A percentile compares a stretch with the other conserved stretches of the same genome.
These are phyloP conservation scores for Neoscytalidium dimidiatum DNA, from an alignment of 2,329 filamentous ascomycete genomes.

Conservation along the genomic window DNA sequence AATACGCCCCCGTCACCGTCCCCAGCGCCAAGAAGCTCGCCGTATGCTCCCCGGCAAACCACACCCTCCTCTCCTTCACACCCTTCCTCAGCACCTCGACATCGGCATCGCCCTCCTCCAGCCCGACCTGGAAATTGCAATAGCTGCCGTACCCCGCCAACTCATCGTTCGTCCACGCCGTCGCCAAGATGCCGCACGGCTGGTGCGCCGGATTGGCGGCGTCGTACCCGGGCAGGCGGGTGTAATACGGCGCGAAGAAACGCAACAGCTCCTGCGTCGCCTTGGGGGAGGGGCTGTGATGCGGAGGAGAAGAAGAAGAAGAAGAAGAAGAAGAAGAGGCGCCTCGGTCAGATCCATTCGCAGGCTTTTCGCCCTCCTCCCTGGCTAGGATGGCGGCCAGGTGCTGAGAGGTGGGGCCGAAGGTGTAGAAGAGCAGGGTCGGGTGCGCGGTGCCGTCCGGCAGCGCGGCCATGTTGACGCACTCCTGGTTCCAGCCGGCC, in stretches of 20 bases:
- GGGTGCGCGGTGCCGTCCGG: slow-evolving; percentile 62
- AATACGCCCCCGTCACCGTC: slow-evolving; percentile 87
- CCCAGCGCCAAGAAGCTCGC: slow-evolving; percentile 86
- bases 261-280: slow-evolving; percentile 55
- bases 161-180: slow-evolving; percentile 76
- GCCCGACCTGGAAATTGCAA: slow-evolving; percentile 78
- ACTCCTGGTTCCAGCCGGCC: slow-evolving; percentile 71
- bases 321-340: slow-evolving; percentile 13
- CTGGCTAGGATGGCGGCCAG: slow-evolving; percentile 30
- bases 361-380: too few relatives aligned
- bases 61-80: slow-evolving; percentile 66
- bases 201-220: slow-evolving; percentile 56
- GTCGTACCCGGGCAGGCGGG: slow-evolving; percentile 69
- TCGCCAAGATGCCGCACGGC: slow-evolving; percentile 66
- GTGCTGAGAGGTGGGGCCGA: slow-evolving; percentile 52
- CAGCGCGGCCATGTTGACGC: slow-evolving; percentile 74
- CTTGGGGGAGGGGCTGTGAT: slow-evolving; percentile 42
- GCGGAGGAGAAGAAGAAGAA: too few relatives aligned
- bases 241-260: slow-evolving; percentile 79
- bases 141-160: slow-evolving; percentile 83
- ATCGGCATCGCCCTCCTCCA: slow-evolving; percentile 70
- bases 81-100: slow-evolving; percentile 62
- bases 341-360: too few relatives aligned
- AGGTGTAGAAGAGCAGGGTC: slow-evolving; percentile 82
- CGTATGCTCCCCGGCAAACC: slow-evolving; percentile 90